Conservation (phyloP, 2,329 filamentous ascomycete species). For the Metarhizium album region DNA sequence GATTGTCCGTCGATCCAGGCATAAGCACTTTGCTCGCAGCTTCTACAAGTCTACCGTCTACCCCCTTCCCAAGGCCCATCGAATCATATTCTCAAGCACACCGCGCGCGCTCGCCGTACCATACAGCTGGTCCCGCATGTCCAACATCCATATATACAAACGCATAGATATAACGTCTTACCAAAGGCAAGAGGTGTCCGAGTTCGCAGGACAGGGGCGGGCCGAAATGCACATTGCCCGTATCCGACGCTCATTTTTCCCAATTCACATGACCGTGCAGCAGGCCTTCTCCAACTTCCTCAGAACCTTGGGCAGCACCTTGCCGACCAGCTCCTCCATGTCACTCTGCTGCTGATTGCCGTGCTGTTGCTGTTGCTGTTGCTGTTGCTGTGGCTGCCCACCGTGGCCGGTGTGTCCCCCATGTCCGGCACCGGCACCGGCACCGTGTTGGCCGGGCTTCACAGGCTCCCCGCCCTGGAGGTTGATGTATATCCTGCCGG, state of each 20-base stretch:
- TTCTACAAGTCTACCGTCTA: neutral
- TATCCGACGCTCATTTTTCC: too few relatives aligned
- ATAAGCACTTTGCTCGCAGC: neutral
- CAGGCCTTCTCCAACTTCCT: constrained; percentile 57
- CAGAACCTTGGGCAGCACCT: constrained; percentile 48
- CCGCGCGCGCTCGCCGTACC: neutral
- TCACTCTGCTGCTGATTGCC: constrained; percentile 37
- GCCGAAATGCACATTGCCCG: too few relatives aligned
- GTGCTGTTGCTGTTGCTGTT: constrained; percentile 27
- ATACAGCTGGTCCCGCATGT: neutral
- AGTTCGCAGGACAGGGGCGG: too few relatives aligned
- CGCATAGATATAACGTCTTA: neutral
- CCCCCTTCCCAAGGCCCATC: neutral
- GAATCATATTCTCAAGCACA: neutral
- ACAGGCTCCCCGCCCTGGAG: constrained; percentile 60
- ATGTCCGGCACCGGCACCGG: constrained; percentile 18
- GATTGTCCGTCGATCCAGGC: neutral
- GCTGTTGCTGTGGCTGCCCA: constrained; percentile 25
- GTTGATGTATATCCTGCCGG: constrained; percentile 80
- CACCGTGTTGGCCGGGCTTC: constrained; percentile 20
- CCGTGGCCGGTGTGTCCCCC: constrained; percentile 25
- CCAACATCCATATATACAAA: neutral
- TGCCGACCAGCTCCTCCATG: constrained; percentile 48
- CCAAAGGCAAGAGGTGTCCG: too few relatives aligned
- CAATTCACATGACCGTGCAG: constrained; percentile 61